Evolutionary conservation across 2,329 filamentous ascomycete species (phyloP).

Genomic region (Diaporthe batatas): DNA sequence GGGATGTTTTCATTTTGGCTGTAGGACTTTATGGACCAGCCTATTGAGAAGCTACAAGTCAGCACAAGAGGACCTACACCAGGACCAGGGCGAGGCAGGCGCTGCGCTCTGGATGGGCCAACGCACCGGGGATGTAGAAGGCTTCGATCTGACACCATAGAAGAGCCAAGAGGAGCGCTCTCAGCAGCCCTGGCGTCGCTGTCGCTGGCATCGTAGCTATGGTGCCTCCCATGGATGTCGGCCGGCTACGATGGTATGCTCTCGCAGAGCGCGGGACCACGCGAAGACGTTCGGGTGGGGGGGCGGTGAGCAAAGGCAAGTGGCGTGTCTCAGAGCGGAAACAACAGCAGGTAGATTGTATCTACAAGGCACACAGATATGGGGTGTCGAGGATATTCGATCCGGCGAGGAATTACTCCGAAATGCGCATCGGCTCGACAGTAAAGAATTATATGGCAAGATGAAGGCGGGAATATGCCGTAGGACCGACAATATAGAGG

Average conservation of each 20-base stretch:
- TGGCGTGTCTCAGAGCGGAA: slow-evolving; percentile 26
- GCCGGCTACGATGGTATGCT: background rate
- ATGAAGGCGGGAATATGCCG: slow-evolving; percentile 1
- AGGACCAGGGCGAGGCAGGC: background rate
- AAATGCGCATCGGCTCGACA: slow-evolving; percentile 20
- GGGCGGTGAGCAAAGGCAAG: slow-evolving; percentile 12
- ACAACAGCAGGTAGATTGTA: background rate
- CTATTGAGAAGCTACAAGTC: slow-evolving; percentile 53
- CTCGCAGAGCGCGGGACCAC: slow-evolving; percentile 12
- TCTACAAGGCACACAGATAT: background rate
- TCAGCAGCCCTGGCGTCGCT: slow-evolving; percentile 48
- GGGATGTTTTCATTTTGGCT: slow-evolving; percentile 81
- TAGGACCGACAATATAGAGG: background rate
- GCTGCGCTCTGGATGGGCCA: slow-evolving; percentile 15
- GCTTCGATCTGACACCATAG: slow-evolving; percentile 68
- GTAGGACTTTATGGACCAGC: slow-evolving; percentile 88
- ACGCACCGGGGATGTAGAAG: slow-evolving; percentile 88
- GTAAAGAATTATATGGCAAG: background rate
- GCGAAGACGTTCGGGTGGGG: background rate
- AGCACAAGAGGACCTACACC: slow-evolving; percentile 3
- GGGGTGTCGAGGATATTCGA: background rate
- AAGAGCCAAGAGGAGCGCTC: slow-evolving; percentile 62
- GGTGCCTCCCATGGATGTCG: slow-evolving; percentile 7
- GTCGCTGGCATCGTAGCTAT: slow-evolving; percentile 39
- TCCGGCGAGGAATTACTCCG: slow-evolving; percentile 19